These are phyloP conservation scores for Polymyxa betae DNA, from an alignment of 208 protist species.

Conservation along the genomic window DNA sequence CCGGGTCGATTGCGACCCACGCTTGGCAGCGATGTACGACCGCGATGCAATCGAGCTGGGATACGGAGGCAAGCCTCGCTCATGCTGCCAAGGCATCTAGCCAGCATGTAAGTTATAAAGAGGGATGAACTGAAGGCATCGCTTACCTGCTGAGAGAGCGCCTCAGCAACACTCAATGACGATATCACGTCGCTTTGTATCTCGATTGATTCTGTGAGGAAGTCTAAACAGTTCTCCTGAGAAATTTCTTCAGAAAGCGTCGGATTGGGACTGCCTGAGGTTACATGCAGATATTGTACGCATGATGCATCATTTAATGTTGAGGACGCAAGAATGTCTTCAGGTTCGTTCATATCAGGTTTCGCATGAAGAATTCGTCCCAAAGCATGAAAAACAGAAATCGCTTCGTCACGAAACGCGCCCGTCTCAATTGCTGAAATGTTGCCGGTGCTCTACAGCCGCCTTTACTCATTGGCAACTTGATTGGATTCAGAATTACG, in stretches of 20 bases:
- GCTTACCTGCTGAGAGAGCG: background rate
- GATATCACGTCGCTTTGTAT: background rate
- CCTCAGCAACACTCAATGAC: conserved; percentile 12
- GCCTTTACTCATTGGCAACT: background rate
- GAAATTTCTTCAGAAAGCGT: background rate
- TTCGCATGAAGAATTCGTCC: conserved; percentile 26
- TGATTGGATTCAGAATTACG: background rate
- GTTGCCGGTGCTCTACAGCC: background rate
- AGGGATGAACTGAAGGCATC: too few relatives aligned
- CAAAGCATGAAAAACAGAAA: conserved; percentile 4
- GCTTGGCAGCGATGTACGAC: background rate
- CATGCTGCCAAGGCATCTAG: background rate
- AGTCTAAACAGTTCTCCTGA: conserved; percentile 31
- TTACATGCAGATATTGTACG: conserved; percentile 8
- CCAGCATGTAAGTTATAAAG: background rate
- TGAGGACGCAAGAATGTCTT: background rate
- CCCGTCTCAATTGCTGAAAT: background rate
- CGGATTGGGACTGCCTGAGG: background rate
- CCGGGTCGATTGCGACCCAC: too few relatives aligned
- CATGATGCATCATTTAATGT: background rate
- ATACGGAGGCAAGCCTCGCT: conserved; percentile 12
- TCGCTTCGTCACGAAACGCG: too few relatives aligned
- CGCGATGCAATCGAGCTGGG: background rate
- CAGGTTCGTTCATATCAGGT: background rate
- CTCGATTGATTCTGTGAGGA: background rate